Evolutionary conservation across 73 alveolate species (phyloP).

Genomic region (Stentor coeruleus): DNA sequence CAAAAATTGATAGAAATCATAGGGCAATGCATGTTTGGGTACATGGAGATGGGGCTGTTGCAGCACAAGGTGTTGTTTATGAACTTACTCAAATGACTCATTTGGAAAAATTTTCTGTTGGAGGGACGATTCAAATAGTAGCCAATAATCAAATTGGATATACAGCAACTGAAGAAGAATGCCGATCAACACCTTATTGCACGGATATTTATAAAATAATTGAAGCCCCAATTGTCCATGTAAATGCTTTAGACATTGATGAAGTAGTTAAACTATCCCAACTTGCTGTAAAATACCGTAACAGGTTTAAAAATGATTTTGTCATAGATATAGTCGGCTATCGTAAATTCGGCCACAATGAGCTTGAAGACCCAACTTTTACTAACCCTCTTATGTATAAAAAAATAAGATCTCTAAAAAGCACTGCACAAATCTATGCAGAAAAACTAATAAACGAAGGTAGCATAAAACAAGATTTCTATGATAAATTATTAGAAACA

Average conservation of each 20-base stretch:
- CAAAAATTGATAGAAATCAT: slow-evolving; percentile 50
- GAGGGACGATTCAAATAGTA: slow-evolving; percentile 87
- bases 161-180: slow-evolving; percentile 61
- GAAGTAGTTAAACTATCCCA: slow-evolving; percentile 33
- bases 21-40: slow-evolving; percentile 5
- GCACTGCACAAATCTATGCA: slow-evolving; percentile 36
- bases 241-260: slow-evolving; percentile 49
- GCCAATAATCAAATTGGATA: slow-evolving; percentile 92
- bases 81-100: slow-evolving; percentile 85
- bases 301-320: slow-evolving; percentile 33
- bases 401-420: slow-evolving; percentile 29
- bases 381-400: slow-evolving; percentile 67
- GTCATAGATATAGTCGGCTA: slow-evolving; percentile 84
- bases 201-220: slow-evolving; percentile 55
- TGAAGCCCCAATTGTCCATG: slow-evolving; percentile 53
- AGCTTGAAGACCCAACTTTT: slow-evolving; percentile 88
- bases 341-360: slow-evolving; percentile 93
- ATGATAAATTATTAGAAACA: slow-evolving; percentile 32
- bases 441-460: slow-evolving; percentile 43
- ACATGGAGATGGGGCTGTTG: slow-evolving; percentile 86
- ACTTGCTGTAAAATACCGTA: slow-evolving; percentile 46
- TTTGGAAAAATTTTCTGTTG: slow-evolving; percentile 64
- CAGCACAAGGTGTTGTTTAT: slow-evolving; percentile 94
- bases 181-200: slow-evolving; percentile 42
- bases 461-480: slow-evolving; percentile 26